Conservation (phyloP, 805 yeast genomes). For the Zygosaccharomyces lentus region DNA sequence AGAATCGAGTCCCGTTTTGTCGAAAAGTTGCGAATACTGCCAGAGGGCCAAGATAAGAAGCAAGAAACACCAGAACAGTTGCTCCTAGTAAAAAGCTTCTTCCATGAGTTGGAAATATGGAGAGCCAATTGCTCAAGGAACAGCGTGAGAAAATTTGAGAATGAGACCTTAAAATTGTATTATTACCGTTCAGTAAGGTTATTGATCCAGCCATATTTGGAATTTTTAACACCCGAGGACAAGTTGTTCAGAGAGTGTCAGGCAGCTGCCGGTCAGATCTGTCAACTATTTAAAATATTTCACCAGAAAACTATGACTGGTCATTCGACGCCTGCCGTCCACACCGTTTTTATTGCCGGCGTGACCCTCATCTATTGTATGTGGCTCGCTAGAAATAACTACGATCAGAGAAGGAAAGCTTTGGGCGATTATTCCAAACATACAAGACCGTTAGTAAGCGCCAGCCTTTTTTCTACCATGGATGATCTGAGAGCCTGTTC, state of each 20-base stretch:
- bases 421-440: constrained; percentile 57
- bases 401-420: constrained; percentile 50
- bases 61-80: constrained; percentile 37
- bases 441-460: constrained; percentile 55
- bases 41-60: constrained; percentile 19
- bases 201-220: constrained; percentile 60
- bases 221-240: constrained; percentile 56
- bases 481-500: constrained; percentile 66
- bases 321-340: constrained; percentile 62
- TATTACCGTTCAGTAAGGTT: constrained; percentile 58
- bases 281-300: constrained; percentile 58
- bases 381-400: constrained; percentile 60
- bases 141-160: constrained; percentile 45
- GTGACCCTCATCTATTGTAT: constrained; percentile 62
- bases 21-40: constrained; percentile 45
- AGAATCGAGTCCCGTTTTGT: constrained; percentile 58
- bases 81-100: constrained; percentile 47
- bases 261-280: constrained; percentile 67
- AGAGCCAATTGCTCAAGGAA: constrained; percentile 45
- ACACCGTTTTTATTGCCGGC: constrained; percentile 65
- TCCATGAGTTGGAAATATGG: constrained; percentile 56
- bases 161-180: constrained; percentile 54
- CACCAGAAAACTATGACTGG: constrained; percentile 60
- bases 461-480: constrained; percentile 48
- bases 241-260: constrained; percentile 60